Percentiles rank a stretch among this genome's conserved stretches.
Conservation (phyloP, 176 grass and related monocot genomes). For the Calamus simplicifolius region DNA sequence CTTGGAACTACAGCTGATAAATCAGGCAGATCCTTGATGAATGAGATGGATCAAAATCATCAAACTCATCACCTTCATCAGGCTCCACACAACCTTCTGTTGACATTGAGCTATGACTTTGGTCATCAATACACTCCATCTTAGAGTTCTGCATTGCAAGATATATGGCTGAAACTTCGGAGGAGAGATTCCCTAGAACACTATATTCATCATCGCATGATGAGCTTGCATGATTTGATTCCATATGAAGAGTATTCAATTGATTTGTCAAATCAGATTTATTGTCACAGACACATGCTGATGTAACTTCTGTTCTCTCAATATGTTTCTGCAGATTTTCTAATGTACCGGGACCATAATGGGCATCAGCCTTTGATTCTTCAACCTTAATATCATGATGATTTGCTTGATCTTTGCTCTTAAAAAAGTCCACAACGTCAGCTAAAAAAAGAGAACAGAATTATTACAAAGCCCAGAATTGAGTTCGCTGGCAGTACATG, state of each 20-base stretch:
- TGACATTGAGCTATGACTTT: slow-evolving; percentile 72
- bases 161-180: slow-evolving; percentile 90
- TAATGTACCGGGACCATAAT: too few species aligned
- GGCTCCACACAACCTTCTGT: slow-evolving; percentile 47
- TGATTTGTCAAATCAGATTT: not conserved
- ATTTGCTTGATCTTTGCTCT: not conserved
- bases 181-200: slow-evolving; percentile 70
- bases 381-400: not conserved
- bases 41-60: slow-evolving; percentile 80
- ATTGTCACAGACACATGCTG: too few species aligned
- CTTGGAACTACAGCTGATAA: slow-evolving; percentile 76
- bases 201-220: slow-evolving; percentile 47
- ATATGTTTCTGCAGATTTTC: too few species aligned
- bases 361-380: not conserved
- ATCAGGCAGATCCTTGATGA: slow-evolving; percentile 87
- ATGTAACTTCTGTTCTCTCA: too few species aligned
- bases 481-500: too few species aligned
- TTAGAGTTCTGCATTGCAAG: slow-evolving; percentile 72
- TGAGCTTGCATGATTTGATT: slow-evolving; percentile 25
- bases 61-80: slow-evolving; percentile 54
- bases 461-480: too few species aligned
- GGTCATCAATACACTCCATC: slow-evolving; percentile 76
- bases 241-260: slow-evolving; percentile 16
- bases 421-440: not conserved
- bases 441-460: not conserved